Conservation (phyloP, 2,329 filamentous ascomycete species). For the Scolecobasidium constrictum region DNA sequence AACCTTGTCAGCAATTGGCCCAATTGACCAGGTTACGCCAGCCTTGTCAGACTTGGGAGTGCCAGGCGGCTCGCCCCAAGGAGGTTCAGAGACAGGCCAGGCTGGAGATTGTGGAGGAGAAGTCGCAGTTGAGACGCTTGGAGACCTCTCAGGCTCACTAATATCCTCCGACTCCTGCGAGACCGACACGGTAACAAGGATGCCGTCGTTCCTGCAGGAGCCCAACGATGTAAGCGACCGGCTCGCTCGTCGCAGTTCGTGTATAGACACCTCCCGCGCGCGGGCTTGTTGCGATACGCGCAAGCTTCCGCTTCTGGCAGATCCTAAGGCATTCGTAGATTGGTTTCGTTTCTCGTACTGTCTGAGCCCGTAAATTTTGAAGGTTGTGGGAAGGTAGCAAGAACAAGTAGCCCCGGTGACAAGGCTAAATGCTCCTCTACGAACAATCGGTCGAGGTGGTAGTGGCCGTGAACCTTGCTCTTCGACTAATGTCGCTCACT, state of each 20-base stretch:
- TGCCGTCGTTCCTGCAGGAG: neutral
- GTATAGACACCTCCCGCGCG: constrained; percentile 7
- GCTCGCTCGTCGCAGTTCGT: constrained; percentile 1
- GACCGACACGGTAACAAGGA: neutral
- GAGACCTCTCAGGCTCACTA: neutral
- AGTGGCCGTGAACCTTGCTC: no score
- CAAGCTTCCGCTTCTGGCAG: neutral
- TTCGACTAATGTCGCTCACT: no score
- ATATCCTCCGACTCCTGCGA: neutral
- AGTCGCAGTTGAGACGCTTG: neutral
- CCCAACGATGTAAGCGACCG: neutral
- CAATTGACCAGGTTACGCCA: neutral
- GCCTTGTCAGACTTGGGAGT: neutral
- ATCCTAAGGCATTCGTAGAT: constrained; percentile 3
- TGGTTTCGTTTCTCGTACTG: neutral
- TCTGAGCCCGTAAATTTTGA: constrained; percentile 4
- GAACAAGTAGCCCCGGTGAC: neutral
- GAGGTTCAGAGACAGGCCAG: neutral
- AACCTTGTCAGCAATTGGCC: neutral
- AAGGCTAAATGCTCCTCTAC: neutral
- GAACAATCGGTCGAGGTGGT: neutral
- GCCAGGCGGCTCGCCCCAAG: neutral
- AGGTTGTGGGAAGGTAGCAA: neutral
- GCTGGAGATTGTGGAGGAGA: neutral
- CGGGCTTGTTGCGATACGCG: neutral